These are phyloP conservation scores for Alternaria dauci DNA, from an alignment of 2,329 filamentous ascomycete genomes.

Conservation along the genomic window DNA sequence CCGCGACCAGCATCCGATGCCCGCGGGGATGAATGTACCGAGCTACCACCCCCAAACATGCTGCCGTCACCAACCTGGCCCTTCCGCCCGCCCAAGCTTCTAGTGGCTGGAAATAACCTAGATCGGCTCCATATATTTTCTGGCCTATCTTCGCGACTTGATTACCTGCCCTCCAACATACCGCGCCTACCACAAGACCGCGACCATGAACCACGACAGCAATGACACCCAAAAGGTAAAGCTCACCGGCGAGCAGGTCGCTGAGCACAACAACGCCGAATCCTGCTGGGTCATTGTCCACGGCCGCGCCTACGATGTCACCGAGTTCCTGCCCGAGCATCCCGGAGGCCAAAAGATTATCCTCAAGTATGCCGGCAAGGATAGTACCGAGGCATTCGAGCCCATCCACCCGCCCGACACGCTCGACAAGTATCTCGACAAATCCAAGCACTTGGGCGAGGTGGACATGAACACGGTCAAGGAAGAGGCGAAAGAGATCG, in stretches of 20 bases:
- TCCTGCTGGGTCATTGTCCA: slow-evolving; percentile 80
- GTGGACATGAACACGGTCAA: slow-evolving; percentile 50
- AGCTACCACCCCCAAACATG: slow-evolving; percentile 30
- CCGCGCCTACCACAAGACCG: slow-evolving; percentile 16
- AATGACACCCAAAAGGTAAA: slow-evolving; percentile 53
- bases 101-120: slow-evolving; percentile 35
- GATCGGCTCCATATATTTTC: slow-evolving; percentile 18
- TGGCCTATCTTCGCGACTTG: slow-evolving; percentile 10
- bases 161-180: slow-evolving; percentile 7
- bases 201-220: slow-evolving; percentile 55
- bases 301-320: slow-evolving; percentile 72
- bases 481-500: slow-evolving; percentile 44
- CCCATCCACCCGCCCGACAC: slow-evolving; percentile 62
- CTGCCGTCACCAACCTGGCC: slow-evolving; percentile 44
- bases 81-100: slow-evolving; percentile 30
- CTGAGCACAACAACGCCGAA: slow-evolving; percentile 79
- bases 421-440: slow-evolving; percentile 54
- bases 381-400: slow-evolving; percentile 60
- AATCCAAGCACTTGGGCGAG: slow-evolving; percentile 53
- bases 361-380: slow-evolving; percentile 74
- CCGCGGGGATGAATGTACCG: slow-evolving; percentile 42
- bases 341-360: slow-evolving; percentile 84
- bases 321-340: slow-evolving; percentile 70
- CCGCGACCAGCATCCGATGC: slow-evolving; percentile 25
- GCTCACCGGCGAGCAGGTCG: slow-evolving; percentile 60